Percentiles rank a stretch among this genome's conserved stretches.
phyloP scores from a whole-genome alignment of 306 rosid species.

The Myrica gale region DNA sequence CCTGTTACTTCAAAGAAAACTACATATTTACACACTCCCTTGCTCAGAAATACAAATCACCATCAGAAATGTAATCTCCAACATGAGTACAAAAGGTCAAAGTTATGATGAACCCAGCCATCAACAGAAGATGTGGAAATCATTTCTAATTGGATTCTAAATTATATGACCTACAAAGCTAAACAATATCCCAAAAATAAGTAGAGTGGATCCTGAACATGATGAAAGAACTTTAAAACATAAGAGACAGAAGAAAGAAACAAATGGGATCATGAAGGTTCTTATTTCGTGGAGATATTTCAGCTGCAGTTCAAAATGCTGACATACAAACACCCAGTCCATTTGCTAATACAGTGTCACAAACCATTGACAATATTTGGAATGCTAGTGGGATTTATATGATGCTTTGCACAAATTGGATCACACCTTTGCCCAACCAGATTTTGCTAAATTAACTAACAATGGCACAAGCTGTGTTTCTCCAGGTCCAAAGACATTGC shows the following conservation, averaged over 20 bases:
- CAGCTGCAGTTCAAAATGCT: conserved; percentile 5
- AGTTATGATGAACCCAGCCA: conserved; percentile 22
- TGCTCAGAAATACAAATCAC: conserved; percentile 10
- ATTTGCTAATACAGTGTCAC: not conserved
- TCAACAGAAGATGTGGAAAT: conserved; percentile 9
- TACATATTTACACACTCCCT: not conserved
- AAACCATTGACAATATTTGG: conserved; percentile 2
- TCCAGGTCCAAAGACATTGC: conserved; percentile 85
- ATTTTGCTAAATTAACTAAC: conserved; percentile 57
- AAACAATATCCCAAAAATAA: conserved; percentile 3
- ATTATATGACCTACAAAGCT: not conserved
- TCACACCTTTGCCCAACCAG: conserved; percentile 68
- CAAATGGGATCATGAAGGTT: not conserved
- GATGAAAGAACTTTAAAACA: conserved; percentile 15
- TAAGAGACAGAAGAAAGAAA: conserved; percentile 11
- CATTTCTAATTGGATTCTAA: not conserved
- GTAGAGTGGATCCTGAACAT: conserved; percentile 16
- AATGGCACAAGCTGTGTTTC: conserved; percentile 62
- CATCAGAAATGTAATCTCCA: conserved; percentile 17
- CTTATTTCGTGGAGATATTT: conserved; percentile 6
- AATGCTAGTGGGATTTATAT: not conserved
- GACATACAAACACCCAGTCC: conserved; percentile 19
- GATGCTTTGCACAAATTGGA: conserved; percentile 14
- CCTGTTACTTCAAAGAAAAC: conserved; percentile 48
- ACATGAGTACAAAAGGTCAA: conserved; percentile 26